Conservation (phyloP, 306 rosid genomes). For the Senna tora region DNA sequence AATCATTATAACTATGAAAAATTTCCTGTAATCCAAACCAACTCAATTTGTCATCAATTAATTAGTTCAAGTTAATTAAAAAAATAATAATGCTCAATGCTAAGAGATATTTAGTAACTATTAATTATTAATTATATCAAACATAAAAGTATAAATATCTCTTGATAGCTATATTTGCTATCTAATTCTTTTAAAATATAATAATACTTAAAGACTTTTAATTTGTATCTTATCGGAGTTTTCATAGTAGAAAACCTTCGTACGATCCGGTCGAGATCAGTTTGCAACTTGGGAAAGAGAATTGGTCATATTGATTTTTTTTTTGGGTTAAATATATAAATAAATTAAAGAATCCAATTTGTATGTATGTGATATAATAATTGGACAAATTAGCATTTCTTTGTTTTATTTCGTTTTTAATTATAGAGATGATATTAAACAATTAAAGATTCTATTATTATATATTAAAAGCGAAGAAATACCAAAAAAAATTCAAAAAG, state of each 20-base stretch:
- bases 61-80: too few species aligned
- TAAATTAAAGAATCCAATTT: neutral
- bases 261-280: neutral
- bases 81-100: too few species aligned
- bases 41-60: too few species aligned
- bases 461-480: too few species aligned
- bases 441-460: too few species aligned
- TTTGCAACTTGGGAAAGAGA: neutral
- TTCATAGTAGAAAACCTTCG: neutral
- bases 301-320: neutral
- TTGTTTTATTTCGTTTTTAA: neutral
- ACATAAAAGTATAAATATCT: neutral
- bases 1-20: too few species aligned
- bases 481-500: too few species aligned
- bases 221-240: neutral
- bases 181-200: neutral
- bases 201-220: neutral
- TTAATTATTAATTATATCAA: too few species aligned
- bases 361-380: neutral
- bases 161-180: neutral
- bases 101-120: too few species aligned
- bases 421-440: neutral
- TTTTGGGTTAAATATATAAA: neutral
- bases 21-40: too few species aligned
- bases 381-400: neutral